phyloP scores from a whole-genome alignment of 2,329 filamentous ascomycete species.

The Penicillium aurantiogriseum region DNA sequence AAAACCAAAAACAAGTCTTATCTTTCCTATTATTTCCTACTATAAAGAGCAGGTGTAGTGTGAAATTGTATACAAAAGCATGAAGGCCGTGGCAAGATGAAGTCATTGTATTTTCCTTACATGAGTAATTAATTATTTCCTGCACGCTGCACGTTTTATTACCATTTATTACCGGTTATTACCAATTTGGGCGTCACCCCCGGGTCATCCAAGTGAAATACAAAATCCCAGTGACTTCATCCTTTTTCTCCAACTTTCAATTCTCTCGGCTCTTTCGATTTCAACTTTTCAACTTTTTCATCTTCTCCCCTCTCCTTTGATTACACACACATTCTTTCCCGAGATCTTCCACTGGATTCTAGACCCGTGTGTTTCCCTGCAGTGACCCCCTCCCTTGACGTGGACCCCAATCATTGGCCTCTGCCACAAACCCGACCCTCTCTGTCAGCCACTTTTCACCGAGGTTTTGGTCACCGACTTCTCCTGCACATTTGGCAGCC shows the following conservation, averaged over 20 bases:
- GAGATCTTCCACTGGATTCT: constrained; percentile 9
- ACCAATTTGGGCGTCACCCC: neutral
- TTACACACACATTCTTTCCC: neutral
- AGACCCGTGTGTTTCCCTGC: constrained; percentile 22
- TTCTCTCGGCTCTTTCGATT: neutral
- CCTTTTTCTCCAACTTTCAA: neutral
- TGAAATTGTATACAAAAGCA: neutral
- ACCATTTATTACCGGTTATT: constrained; percentile 4
- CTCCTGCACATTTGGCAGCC: constrained; percentile 19
- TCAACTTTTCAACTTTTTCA: neutral
- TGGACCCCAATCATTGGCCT: constrained; percentile 33
- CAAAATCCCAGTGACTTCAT: neutral
- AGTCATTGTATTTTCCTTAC: constrained; percentile 9
- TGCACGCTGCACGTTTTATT: neutral
- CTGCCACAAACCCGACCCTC: constrained; percentile 22
- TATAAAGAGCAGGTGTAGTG: neutral
- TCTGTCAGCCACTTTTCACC: constrained; percentile 25
- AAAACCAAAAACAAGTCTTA: neutral
- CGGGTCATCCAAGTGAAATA: neutral
- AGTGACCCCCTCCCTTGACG: constrained; percentile 26
- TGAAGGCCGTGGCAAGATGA: neutral
- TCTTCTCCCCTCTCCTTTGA: neutral
- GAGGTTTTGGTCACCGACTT: constrained; percentile 29
- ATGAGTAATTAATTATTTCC: neutral
- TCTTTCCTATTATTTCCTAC: too few species aligned